These are phyloP conservation scores for Kodamaea nitidulidarum DNA, from an alignment of 805 yeast genomes.

Conservation along the genomic window DNA sequence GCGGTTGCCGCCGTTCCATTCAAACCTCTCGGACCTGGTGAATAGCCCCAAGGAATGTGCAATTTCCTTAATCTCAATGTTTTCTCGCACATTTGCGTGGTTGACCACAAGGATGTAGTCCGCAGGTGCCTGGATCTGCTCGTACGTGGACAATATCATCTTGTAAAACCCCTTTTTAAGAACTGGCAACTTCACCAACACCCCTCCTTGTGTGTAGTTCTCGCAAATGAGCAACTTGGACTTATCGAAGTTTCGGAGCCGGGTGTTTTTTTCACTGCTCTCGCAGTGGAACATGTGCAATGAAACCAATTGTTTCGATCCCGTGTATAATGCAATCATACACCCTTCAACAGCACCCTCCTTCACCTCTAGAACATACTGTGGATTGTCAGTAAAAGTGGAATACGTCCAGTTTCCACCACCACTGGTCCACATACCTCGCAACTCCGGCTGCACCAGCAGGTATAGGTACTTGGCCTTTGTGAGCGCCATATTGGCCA, in stretches of 20 bases:
- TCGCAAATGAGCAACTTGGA: slow-evolving; percentile 23
- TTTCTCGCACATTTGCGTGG: slow-evolving; percentile 14
- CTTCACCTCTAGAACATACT: slow-evolving; percentile 31
- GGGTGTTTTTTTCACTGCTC: slow-evolving; percentile 17
- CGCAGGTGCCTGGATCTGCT: slow-evolving; percentile 20
- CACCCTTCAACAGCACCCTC: slow-evolving; percentile 13
- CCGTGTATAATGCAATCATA: slow-evolving; percentile 20
- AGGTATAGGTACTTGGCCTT: slow-evolving; percentile 30
- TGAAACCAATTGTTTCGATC: slow-evolving; percentile 22
- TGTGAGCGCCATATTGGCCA: slow-evolving; percentile 17
- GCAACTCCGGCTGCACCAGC: slow-evolving; percentile 15
- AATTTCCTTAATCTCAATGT: slow-evolving; percentile 11
- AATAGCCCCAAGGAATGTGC: slow-evolving; percentile 36
- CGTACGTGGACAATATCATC: slow-evolving; percentile 45
- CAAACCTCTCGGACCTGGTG: slow-evolving; percentile 17
- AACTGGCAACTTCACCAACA: slow-evolving; percentile 17
- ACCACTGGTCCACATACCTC: slow-evolving; percentile 46
- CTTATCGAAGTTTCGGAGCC: slow-evolving; percentile 20
- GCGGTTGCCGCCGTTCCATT: slow-evolving; percentile 41
- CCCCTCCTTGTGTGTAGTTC: slow-evolving; percentile 36
- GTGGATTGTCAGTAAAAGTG: slow-evolving; percentile 53
- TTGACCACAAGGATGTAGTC: slow-evolving; percentile 31
- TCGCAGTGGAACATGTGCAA: slow-evolving; percentile 44
- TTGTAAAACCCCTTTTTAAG: slow-evolving; percentile 35
- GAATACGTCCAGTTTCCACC: slow-evolving; percentile 56